Percentiles rank a stretch among this genome's conserved stretches.
These are phyloP conservation scores for Fusarium compactum DNA, from an alignment of 2,329 filamentous ascomycete species.

Conservation along the genomic window DNA sequence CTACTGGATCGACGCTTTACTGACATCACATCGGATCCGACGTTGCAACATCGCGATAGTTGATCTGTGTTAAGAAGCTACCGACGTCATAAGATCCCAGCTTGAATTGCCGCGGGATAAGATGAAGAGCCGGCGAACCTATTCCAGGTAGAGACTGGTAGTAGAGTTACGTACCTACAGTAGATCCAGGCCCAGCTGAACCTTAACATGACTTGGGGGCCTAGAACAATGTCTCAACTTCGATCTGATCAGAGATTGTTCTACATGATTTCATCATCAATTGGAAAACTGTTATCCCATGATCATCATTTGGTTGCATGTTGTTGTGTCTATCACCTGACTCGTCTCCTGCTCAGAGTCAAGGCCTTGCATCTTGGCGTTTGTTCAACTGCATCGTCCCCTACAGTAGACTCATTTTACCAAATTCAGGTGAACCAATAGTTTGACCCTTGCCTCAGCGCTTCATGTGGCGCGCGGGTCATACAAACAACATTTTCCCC, in stretches of 20 bases:
- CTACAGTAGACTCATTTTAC: slow-evolving; percentile 29
- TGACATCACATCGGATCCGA: slow-evolving; percentile 30
- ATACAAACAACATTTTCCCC: slow-evolving; percentile 25
- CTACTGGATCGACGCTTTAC: slow-evolving; percentile 11
- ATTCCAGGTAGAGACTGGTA: not conserved
- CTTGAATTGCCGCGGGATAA: slow-evolving; percentile 15
- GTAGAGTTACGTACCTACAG: slow-evolving; percentile 2
- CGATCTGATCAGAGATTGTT: not conserved
- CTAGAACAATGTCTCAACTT: not conserved
- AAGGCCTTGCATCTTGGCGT: slow-evolving; percentile 19
- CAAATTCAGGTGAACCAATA: slow-evolving; percentile 35
- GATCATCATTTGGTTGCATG: not conserved
- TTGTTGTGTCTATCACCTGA: slow-evolving; percentile 4
- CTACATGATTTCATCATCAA: not conserved
- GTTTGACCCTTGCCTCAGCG: slow-evolving; percentile 13
- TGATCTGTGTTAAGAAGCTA: slow-evolving; percentile 3
- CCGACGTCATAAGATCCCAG: slow-evolving; percentile 28
- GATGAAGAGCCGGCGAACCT: slow-evolving; percentile 16
- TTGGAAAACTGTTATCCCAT: not conserved
- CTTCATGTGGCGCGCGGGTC: slow-evolving; percentile 29
- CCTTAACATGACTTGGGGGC: slow-evolving; percentile 2
- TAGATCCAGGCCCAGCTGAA: slow-evolving; percentile 1
- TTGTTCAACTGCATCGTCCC: slow-evolving; percentile 8
- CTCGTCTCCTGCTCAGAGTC: slow-evolving; percentile 19
- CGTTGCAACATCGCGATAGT: slow-evolving; percentile 3